These are phyloP conservation scores for Hericium rajendrae DNA, from an alignment of 768 basidiomycete genomes.

Conservation along the genomic window DNA sequence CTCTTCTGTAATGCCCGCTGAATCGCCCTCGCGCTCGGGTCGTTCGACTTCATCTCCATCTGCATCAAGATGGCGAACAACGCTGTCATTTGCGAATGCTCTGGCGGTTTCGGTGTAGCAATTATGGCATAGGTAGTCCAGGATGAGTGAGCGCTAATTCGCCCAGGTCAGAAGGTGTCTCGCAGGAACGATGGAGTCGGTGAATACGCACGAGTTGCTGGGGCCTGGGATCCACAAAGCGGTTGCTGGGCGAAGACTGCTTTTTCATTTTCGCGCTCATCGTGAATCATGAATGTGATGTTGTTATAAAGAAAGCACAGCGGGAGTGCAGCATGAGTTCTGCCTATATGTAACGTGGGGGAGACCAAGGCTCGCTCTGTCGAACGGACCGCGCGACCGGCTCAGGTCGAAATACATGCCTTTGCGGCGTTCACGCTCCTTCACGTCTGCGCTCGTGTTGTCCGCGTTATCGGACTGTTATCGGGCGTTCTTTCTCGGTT, in stretches of 20 bases:
- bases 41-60: constrained; percentile 59
- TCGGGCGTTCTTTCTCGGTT: no score
- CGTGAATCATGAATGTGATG: not conserved
- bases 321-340: no score
- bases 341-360: no score
- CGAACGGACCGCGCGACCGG: not conserved
- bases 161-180: constrained; percentile 12
- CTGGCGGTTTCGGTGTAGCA: constrained; percentile 65
- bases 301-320: no score
- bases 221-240: not conserved
- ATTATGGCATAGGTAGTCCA: constrained; percentile 70
- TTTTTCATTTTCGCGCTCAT: not conserved
- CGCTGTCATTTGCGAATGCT: constrained; percentile 56
- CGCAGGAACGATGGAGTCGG: not conserved
- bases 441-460: not conserved
- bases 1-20: constrained; percentile 9
- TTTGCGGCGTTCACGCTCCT: not conserved
- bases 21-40: constrained; percentile 15
- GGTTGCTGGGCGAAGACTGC: not conserved
- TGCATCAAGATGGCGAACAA: constrained; percentile 50
- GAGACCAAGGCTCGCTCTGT: no score
- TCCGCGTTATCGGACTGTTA: no score
- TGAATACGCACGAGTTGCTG: constrained; percentile 7
- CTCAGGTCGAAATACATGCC: not conserved
- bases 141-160: constrained; percentile 52